Base-by-base conservation (phyloP, 2,329 filamentous ascomycete species). In the Epichloe sibirici region DNA sequence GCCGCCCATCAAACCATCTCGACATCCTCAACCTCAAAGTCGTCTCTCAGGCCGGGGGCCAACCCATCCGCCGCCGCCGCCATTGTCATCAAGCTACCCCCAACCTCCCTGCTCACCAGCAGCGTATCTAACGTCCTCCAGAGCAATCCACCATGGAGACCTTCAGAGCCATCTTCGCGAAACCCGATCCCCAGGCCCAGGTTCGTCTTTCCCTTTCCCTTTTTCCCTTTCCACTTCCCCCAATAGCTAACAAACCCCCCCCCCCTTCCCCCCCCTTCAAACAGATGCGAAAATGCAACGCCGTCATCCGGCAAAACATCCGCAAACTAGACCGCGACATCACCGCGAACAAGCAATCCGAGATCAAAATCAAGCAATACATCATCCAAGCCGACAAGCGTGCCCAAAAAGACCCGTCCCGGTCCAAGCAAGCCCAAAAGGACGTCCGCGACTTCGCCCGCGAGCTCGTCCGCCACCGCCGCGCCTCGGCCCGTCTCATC, bases 281-380 rank as follows among this genome's bases (percentile, higher is more conserved):
- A 15, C 62, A 98, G 91, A 85, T 93, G 71, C 85, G 90, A 57
- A 97, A 96, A 83, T 97, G 91, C 71, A 95, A 96, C 69, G 75
- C 82, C 56, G 81, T 97, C 56, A 86, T 98, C 62, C 88, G 91
- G 56, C 74, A 83, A 66, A 96, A 97, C 70, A 86, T 89, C 57
- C 90, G 93, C 65, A 91, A 95, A 66, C 81, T 98, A 62, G 93
- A 98, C 69, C 90, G 93, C 65, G 90, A 97, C 71, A 91, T 98
- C 66, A 71, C 77, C 51, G 76, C 83, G 58, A 80, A 93, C 58
- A 90, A 88, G 68, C 74, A 80, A 53, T 83, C 88, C 59, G 91
- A 98, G 68, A 71, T 72, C 64, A 94, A 93, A 70, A 90, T 90
- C 57, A 90, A 89, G 64, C 85, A 80, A 67, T 81, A 88, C 59